Conservation (phyloP, 305 asterid species). For the Solanum chacoense region DNA sequence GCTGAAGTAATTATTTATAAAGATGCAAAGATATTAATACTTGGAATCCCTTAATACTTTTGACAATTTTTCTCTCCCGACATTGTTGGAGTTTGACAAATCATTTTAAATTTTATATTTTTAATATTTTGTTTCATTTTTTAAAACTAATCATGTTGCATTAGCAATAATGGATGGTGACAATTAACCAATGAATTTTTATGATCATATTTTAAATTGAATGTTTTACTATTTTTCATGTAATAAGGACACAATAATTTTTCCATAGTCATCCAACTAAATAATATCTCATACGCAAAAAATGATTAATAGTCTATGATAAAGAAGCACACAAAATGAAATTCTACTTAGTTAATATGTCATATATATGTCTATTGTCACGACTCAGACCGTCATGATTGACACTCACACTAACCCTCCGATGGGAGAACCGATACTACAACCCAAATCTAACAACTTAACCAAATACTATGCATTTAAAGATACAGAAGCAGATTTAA, state of each 20-base stretch:
- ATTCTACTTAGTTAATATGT: background rate
- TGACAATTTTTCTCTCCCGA: background rate
- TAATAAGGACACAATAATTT: background rate
- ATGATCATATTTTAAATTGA: background rate
- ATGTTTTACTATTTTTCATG: background rate
- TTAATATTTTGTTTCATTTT: background rate
- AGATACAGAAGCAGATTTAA: too few relatives aligned
- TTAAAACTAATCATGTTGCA: background rate
- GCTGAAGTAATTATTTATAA: background rate
- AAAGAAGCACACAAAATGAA: background rate
- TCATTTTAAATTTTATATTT: background rate
- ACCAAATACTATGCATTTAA: too few relatives aligned
- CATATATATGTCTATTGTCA: background rate
- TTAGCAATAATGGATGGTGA: background rate
- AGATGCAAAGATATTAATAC: background rate
- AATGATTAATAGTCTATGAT: background rate
- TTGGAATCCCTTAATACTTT: background rate
- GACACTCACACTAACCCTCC: too few relatives aligned
- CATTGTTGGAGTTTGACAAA: background rate
- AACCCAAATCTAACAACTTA: too few relatives aligned
- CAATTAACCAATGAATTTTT: background rate
- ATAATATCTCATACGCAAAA: background rate
- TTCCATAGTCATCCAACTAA: background rate
- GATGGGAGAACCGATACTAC: too few relatives aligned
- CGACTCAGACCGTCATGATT: too few relatives aligned